Percentiles rank a stretch among this genome's conserved stretches.
Evolutionary conservation across 352 stramenopile genomes (phyloP).

Genomic region (Phytophthora chlamydospora): DNA sequence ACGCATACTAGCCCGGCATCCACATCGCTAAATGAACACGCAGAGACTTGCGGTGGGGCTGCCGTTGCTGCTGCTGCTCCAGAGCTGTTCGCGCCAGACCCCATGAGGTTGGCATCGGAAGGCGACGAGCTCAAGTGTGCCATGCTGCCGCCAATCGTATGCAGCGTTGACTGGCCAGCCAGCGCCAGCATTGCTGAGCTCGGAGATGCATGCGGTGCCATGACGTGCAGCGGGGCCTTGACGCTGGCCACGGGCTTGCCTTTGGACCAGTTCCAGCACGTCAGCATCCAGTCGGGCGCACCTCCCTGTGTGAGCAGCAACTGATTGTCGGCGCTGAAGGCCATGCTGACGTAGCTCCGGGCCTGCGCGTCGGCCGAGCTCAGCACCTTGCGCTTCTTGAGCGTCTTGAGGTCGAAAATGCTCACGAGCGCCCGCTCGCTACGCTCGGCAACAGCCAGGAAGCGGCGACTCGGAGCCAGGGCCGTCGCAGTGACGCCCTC

Average conservation of each 20-base stretch:
- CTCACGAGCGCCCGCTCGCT: conserved; percentile 74
- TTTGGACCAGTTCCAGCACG: conserved; percentile 94
- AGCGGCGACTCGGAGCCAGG: conserved; percentile 73
- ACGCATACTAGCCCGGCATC: conserved; percentile 90
- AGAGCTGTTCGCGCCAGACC: conserved; percentile 13
- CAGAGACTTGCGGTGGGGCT: conserved; percentile 54
- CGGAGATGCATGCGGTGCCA: conserved; percentile 45
- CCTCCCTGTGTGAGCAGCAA: conserved; percentile 90
- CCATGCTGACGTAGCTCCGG: conserved; percentile 78
- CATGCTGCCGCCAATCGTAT: conserved; percentile 29
- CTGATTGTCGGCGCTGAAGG: conserved; percentile 92
- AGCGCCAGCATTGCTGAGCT: conserved; percentile 54
- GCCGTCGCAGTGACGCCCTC: conserved; percentile 71
- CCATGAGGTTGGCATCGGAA: conserved; percentile 33
- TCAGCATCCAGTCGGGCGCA: conserved; percentile 87
- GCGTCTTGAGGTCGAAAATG: conserved; percentile 90
- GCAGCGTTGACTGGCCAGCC: conserved; percentile 31
- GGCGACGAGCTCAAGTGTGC: conserved; percentile 30
- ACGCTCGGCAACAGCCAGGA: conserved; percentile 80
- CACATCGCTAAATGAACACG: conserved; percentile 88
- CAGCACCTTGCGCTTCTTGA: conserved; percentile 92
- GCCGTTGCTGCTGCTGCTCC: neutral
- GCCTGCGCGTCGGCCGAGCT: conserved; percentile 66
- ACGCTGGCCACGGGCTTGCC: conserved; percentile 85
- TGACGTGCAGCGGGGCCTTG: conserved; percentile 70